Evolutionary conservation across 805 yeast species (phyloP).

Genomic region (Ogataea thermomethanolica): DNA sequence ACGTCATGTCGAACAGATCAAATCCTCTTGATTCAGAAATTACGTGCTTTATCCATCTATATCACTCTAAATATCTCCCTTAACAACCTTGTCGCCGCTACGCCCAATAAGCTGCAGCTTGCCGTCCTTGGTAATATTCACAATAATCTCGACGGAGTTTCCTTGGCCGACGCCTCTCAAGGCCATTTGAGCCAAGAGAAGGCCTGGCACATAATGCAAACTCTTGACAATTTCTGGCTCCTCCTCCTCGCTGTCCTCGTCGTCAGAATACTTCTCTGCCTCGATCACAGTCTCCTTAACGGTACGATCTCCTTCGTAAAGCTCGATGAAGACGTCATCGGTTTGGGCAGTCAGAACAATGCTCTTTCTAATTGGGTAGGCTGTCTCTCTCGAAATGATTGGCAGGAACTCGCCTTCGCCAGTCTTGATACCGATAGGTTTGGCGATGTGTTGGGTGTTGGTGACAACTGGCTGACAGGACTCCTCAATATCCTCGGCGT

Average conservation of each 20-base stretch:
- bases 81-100: conserved; percentile 48
- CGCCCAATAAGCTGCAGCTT: conserved; percentile 61
- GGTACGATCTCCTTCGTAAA: conserved; percentile 83
- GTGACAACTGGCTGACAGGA: conserved; percentile 79
- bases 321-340: conserved; percentile 61
- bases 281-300: conserved; percentile 80
- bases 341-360: conserved; percentile 59
- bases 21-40: neutral
- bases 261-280: conserved; percentile 53
- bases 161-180: conserved; percentile 66
- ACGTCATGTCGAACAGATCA: neutral
- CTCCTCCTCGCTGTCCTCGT: conserved; percentile 61
- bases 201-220: conserved; percentile 69
- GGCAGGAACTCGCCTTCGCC: conserved; percentile 68
- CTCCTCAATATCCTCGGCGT: conserved; percentile 76
- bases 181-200: conserved; percentile 72
- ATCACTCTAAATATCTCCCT: conserved; percentile 40
- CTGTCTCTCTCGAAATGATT: conserved; percentile 76
- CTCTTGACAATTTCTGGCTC: conserved; percentile 86
- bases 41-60: neutral
- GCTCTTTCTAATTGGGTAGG: conserved; percentile 84
- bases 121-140: conserved; percentile 64
- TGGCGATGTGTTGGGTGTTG: conserved; percentile 80
- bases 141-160: conserved; percentile 62
- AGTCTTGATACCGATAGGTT: conserved; percentile 81